phyloP scores from a whole-genome alignment of 306 rosid species.

The Rubus parviflorus region DNA sequence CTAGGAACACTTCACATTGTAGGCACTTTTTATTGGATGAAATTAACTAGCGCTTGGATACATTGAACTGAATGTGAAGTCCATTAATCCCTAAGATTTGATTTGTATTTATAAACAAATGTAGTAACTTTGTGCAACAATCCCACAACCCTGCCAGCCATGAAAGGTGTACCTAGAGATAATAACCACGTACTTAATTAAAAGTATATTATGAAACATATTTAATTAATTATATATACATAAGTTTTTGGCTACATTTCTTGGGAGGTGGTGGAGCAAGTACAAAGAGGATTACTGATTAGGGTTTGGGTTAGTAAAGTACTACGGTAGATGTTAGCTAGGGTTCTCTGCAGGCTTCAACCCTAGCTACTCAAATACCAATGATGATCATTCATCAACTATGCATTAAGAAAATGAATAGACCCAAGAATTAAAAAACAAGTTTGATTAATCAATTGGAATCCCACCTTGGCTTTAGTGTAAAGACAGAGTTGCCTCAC shows the following conservation, averaged over 20 bases:
- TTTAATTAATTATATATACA: background rate
- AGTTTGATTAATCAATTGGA: slow-evolving; percentile 27
- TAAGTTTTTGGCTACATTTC: background rate
- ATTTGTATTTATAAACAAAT: slow-evolving; percentile 9
- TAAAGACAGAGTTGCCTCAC: slow-evolving; percentile 67
- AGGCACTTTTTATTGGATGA: background rate
- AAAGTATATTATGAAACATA: slow-evolving; percentile 5
- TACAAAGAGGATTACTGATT: slow-evolving; percentile 15
- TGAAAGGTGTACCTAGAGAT: slow-evolving; percentile 29
- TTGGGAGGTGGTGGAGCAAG: slow-evolving; percentile 19
- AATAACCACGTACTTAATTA: slow-evolving; percentile 6
- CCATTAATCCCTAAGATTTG: slow-evolving; percentile 10
- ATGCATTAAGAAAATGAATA: slow-evolving; percentile 16
- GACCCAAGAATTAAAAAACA: slow-evolving; percentile 20
- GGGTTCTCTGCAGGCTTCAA: slow-evolving; percentile 18
- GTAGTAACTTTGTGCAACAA: slow-evolving; percentile 19
- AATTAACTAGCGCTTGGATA: slow-evolving; percentile 9
- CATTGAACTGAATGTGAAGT: slow-evolving; percentile 28
- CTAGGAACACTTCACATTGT: background rate
- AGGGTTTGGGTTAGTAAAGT: slow-evolving; percentile 1
- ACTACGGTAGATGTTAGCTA: slow-evolving; percentile 26
- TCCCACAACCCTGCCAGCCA: slow-evolving; percentile 32
- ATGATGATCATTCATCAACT: slow-evolving; percentile 33
- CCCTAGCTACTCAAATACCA: slow-evolving; percentile 26
- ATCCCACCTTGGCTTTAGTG: slow-evolving; percentile 66